Percentiles rank a stretch among this genome's conserved stretches.
phyloP scores from a whole-genome alignment of 352 stramenopile genomes.

The Globisporangium orthogonon region DNA sequence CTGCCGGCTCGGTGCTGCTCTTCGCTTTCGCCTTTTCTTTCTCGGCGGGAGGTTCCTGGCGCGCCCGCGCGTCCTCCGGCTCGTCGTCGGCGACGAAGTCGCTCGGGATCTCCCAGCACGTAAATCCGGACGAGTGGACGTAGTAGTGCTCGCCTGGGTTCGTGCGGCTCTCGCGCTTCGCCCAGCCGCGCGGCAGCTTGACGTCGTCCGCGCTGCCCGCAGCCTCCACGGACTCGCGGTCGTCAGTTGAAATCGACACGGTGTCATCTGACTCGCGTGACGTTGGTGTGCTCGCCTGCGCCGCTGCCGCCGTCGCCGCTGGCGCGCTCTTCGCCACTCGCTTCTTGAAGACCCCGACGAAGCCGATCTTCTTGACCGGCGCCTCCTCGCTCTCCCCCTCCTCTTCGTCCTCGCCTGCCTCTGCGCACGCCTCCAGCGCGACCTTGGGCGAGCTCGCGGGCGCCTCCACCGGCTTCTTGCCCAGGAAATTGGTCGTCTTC shows the following conservation, averaged over 20 bases:
- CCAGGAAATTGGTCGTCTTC: slow-evolving; percentile 14
- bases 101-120: slow-evolving; percentile 60
- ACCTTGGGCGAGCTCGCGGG: slow-evolving; percentile 4
- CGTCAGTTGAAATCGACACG: slow-evolving; percentile 29
- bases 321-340: slow-evolving; percentile 17
- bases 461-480: slow-evolving; percentile 14
- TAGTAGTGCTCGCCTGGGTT: slow-evolving; percentile 64
- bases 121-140: slow-evolving; percentile 49
- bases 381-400: background rate
- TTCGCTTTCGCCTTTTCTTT: background rate
- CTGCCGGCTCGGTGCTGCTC: background rate
- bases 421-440: slow-evolving; percentile 3
- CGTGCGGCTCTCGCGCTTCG: slow-evolving; percentile 54
- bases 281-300: slow-evolving; percentile 10
- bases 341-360: slow-evolving; percentile 28
- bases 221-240: slow-evolving; percentile 23
- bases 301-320: background rate
- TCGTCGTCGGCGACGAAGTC: slow-evolving; percentile 14
- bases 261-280: slow-evolving; percentile 44
- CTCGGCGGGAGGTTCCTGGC: background rate
- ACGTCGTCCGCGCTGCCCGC: slow-evolving; percentile 16
- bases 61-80: background rate
- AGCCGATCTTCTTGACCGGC: slow-evolving; percentile 13
- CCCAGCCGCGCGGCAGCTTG: slow-evolving; percentile 42
- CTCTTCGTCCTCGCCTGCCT: slow-evolving; percentile 1